phyloP scores from a whole-genome alignment of 2,329 filamentous ascomycete species.

The Alternaria sp. region DNA sequence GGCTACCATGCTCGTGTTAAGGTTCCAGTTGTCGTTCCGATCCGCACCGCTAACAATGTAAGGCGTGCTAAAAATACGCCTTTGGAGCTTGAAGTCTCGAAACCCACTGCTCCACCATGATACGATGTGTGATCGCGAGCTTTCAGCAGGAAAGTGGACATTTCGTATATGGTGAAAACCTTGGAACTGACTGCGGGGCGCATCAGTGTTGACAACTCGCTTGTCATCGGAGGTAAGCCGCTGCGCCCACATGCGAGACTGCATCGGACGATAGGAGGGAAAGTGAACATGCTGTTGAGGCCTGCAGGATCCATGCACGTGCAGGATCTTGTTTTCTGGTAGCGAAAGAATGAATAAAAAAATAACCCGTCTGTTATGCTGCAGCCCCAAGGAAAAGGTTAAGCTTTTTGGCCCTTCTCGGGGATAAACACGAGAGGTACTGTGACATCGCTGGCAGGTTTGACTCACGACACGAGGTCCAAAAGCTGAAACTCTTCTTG shows the following conservation, averaged over 20 bases:
- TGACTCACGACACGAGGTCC: neutral
- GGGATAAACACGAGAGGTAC: neutral
- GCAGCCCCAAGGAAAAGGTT: neutral
- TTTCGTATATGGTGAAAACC: neutral
- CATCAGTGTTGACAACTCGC: neutral
- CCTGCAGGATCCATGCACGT: neutral
- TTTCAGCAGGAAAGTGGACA: neutral
- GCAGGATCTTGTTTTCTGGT: neutral
- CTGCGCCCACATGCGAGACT: neutral
- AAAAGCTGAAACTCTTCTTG: neutral
- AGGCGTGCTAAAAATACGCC: neutral
- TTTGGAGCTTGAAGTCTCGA: neutral
- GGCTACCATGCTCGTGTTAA: neutral
- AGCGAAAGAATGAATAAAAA: neutral
- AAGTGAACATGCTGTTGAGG: neutral
- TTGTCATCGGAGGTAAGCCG: neutral
- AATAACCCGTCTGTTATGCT: neutral
- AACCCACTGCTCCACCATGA: neutral
- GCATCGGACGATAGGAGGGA: neutral
- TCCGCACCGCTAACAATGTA: neutral
- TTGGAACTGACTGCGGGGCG: neutral
- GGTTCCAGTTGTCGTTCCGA: constrained; percentile 3
- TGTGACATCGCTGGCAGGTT: neutral
- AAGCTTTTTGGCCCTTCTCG: neutral
- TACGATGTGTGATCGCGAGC: neutral